Percentiles rank a stretch among this genome's conserved stretches.
phyloP scores from a whole-genome alignment of 2,329 filamentous ascomycete species.

The Ilyonectria destructans region DNA sequence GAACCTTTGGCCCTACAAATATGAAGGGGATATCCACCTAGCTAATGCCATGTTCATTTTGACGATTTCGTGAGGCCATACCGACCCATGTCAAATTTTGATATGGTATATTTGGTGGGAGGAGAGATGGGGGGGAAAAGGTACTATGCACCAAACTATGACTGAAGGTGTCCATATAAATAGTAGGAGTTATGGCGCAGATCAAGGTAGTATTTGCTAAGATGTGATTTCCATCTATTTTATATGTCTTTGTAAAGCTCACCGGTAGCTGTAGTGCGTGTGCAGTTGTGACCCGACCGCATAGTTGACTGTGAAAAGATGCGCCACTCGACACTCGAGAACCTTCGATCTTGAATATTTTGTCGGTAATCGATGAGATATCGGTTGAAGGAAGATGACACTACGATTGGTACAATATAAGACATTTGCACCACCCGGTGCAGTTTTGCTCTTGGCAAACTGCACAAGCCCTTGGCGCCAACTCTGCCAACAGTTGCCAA shows the following conservation, averaged over 20 bases:
- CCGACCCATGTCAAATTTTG: too few species aligned
- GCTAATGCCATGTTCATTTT: too few species aligned
- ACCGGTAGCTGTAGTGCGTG: neutral
- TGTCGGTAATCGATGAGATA: neutral
- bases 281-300: neutral
- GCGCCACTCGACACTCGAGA: neutral
- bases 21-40: too few species aligned
- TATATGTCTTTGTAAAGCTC: neutral
- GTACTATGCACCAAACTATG: too few species aligned
- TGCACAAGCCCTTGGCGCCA: constrained; percentile 45
- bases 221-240: neutral
- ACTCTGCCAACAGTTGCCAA: constrained; percentile 26
- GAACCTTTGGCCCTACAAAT: neutral
- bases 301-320: neutral
- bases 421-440: constrained; percentile 48
- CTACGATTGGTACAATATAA: constrained; percentile 1
- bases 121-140: too few species aligned
- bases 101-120: too few species aligned
- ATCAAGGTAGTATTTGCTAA: neutral
- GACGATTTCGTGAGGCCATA: too few species aligned
- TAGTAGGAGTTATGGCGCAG: neutral
- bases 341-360: neutral
- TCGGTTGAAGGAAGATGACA: neutral
- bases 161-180: too few species aligned
- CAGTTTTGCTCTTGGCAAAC: constrained; percentile 44